Evolutionary conservation across 1,284 basidiomycete species (phyloP), one percentile per base, ranked within the genome.

Genomic region (Trametes pubescens): DNA sequence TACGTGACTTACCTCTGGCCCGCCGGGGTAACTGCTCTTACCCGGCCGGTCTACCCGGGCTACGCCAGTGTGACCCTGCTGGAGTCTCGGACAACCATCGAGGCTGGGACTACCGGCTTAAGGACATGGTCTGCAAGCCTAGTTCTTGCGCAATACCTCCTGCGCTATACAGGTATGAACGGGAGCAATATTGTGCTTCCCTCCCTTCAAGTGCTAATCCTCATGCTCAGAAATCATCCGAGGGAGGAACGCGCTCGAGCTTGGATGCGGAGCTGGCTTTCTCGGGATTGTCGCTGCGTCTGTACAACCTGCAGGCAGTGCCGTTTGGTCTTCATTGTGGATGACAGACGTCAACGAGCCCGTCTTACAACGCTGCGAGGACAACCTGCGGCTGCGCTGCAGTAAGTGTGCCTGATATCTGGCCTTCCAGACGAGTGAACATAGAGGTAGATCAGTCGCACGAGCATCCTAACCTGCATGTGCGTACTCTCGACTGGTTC

Each of bases 61-160:
- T 80, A 79, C 64, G 76, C 80, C 35, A 82, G 75, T 9, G 77
- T 82, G 18, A 92, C 91, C 0, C 75, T 93, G 2, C 77, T 89
- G 13, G 91, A 93, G 75, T 91, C 92, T 2, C 84, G 87, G 3
- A 88, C 85, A 0, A 86, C 81, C 1, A 87, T 92, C 34, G 90
- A 93, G 73, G 79, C 79, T 49, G 91, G 92, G 1, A 93, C 91
- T 0, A 93, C 91, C 0, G 92, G 92, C 6, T 75, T 93, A 48
- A 82, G 88, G 58, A 93, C 91, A 2, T 93, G 92, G 92, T 79
- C 82, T 29, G 90, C 91, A 1, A 89, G 90, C 69, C 83, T 89
- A 49, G 77, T 84, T n/a, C 78, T 93, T 14, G 85, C 87, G 0
- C 82, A 88, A 54, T 87, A 86, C 70, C 76, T 93, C n/a, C 80